Base-by-base conservation (phyloP, 352 stramenopile genomes). In the Globisporangium polare region DNA sequence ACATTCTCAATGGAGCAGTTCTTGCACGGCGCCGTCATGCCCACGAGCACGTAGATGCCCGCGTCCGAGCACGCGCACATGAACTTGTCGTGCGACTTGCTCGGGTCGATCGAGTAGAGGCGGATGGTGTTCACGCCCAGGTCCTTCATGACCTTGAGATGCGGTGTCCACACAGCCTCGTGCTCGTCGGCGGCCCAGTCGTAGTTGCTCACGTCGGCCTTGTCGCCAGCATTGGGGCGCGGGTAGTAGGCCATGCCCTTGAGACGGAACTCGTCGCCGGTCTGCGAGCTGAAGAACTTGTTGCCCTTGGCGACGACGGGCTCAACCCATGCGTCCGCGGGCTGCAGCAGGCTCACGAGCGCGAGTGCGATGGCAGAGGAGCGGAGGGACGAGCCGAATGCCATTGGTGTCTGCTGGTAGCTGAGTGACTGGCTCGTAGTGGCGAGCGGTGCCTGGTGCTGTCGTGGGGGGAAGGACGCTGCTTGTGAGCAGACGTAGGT, bases 51-150 rank as follows among this genome's bases (percentile, higher is more conserved):
- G 66, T 80, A 83, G 60, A 83, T 83, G 39, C 74, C 74, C 7
- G 72, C 73, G 49, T 74, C 26, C 37, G 74, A 63, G 41, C 74
- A 59, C 39, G 72, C 77, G 63, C 79, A 88, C 83, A 92, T 92
- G 53, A 92, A 89, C 60, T 74, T 74, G 71, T 88, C 76, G 60
- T 92, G 78, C 42, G 72, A 73, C 42, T 74, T 63, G 35, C 47
- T 63, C 26, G 80, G 76, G 66, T 92, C 75, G 17, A 92, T 74
- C 26, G 68, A 71, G 61, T 92, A 90, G 12, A 92, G 62, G n/a
- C 80, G 77, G 41, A 92, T 71, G 12, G 73, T 77, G 65, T 92
- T 92, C 15, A 89, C 72, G n/a, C 75, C 71, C 0, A 92, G 60
- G 53, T 83, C 60, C 63, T 88, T 65, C 31, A 92, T 66, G 57